Conservation (phyloP, 1,284 basidiomycete genomes). For the Microbotryum intermedium region DNA sequence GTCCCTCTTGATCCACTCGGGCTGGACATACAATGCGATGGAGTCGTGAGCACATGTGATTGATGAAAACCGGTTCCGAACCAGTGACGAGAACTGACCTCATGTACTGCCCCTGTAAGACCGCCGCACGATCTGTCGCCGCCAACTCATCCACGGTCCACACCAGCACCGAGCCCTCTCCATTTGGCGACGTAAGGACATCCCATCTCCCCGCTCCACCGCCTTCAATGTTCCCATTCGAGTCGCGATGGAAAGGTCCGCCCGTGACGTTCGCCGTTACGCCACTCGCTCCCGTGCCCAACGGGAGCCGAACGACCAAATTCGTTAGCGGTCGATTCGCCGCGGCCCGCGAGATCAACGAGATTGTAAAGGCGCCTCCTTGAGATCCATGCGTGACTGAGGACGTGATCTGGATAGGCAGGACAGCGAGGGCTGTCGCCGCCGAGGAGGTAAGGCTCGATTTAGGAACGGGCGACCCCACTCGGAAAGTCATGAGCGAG, state of each 20-base stretch:
- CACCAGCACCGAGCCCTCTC: not conserved
- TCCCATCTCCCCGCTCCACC: slow-evolving; percentile 26
- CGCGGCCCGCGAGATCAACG: slow-evolving; percentile 13
- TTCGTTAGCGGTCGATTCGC: slow-evolving; percentile 3
- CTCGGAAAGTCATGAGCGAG: slow-evolving; percentile 10
- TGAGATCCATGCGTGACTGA: slow-evolving; percentile 12
- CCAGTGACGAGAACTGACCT: not conserved
- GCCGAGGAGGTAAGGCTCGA: not conserved
- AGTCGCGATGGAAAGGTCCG: slow-evolving; percentile 9
- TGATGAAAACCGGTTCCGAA: not conserved
- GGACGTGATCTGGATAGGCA: slow-evolving; percentile 20
- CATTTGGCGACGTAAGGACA: not conserved
- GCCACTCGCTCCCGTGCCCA: slow-evolving; percentile 11
- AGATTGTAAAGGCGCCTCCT: slow-evolving; percentile 16
- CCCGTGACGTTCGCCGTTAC: slow-evolving; percentile 2
- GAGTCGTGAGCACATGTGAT: not conserved
- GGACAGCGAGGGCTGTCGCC: slow-evolving; percentile 6
- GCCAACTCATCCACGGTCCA: slow-evolving; percentile 13
- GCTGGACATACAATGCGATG: slow-evolving; percentile 2
- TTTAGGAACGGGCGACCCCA: not conserved
- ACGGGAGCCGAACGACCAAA: slow-evolving; percentile 16
- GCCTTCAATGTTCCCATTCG: slow-evolving; percentile 1
- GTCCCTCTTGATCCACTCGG: not conserved
- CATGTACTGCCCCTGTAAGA: slow-evolving; percentile 14
- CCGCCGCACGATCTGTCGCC: slow-evolving; percentile 17